These are phyloP conservation scores for Lepidopterella palustris DNA, from an alignment of 495 filamentous ascomycete genomes.

Conservation along the genomic window DNA sequence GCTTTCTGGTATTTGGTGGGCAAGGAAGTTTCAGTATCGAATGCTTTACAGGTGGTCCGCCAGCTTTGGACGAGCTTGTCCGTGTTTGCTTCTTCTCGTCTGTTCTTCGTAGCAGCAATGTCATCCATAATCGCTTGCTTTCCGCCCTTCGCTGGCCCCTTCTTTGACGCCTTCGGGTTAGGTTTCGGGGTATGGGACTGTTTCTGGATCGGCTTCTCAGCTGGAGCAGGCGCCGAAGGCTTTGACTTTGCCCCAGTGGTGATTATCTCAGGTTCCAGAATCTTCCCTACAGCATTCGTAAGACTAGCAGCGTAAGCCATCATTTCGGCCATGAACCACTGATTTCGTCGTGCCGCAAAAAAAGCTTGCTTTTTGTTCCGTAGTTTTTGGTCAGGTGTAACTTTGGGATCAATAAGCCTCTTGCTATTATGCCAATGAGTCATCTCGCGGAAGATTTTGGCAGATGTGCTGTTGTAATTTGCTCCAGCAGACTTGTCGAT, in stretches of 20 bases:
- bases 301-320: slow-evolving; percentile 63
- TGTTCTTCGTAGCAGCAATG: slow-evolving; percentile 30
- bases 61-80: slow-evolving; percentile 24
- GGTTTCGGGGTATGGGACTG: neutral
- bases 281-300: slow-evolving; percentile 55
- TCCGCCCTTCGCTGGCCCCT: slow-evolving; percentile 23
- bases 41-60: slow-evolving; percentile 22
- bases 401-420: slow-evolving; percentile 41
- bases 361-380: slow-evolving; percentile 23
- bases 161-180: slow-evolving; percentile 12
- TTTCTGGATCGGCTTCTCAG: slow-evolving; percentile 35
- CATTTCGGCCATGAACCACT: slow-evolving; percentile 56
- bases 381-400: slow-evolving; percentile 14
- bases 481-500: slow-evolving; percentile 28
- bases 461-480: slow-evolving; percentile 15
- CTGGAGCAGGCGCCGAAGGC: neutral
- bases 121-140: slow-evolving; percentile 35
- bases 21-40: slow-evolving; percentile 24
- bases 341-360: slow-evolving; percentile 42
- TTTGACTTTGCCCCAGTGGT: slow-evolving; percentile 37
- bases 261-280: slow-evolving; percentile 56
- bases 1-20: slow-evolving; percentile 24
- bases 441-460: slow-evolving; percentile 49
- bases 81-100: slow-evolving; percentile 27
- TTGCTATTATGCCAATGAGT: slow-evolving; percentile 61